Conservation (phyloP, 345 rosid genomes). For the Hibiscus mutabilis region DNA sequence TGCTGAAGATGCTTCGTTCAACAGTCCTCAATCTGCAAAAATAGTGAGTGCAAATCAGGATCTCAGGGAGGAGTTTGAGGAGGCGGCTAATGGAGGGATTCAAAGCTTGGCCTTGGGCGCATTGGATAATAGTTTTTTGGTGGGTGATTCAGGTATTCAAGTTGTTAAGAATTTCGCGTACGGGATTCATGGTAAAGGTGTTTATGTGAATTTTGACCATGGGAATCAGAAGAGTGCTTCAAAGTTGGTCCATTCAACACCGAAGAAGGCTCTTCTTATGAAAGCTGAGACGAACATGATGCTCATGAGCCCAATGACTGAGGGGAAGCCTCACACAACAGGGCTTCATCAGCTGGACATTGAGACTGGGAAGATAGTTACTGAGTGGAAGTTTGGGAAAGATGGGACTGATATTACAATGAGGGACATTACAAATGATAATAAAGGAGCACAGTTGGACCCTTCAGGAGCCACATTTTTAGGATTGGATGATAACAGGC, state of each 20-base stretch:
- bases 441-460: conserved; percentile 91
- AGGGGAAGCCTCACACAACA: conserved; percentile 53
- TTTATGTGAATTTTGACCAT: conserved; percentile 62
- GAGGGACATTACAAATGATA: conserved; percentile 89
- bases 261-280: conserved; percentile 87
- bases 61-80: conserved; percentile 87
- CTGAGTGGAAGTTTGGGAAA: conserved; percentile 91
- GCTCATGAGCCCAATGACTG: conserved; percentile 86
- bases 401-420: conserved; percentile 92
- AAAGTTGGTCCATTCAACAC: conserved; percentile 50
- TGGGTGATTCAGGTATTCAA: conserved; percentile 83
- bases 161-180: conserved; percentile 88
- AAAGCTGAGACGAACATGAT: conserved; percentile 95
- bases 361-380: conserved; percentile 84
- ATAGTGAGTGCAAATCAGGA: conserved; percentile 56
- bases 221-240: conserved; percentile 29
- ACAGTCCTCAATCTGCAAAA: conserved; percentile 59
- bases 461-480: conserved; percentile 92
- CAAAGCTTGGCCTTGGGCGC: conserved; percentile 98
- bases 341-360: conserved; percentile 97
- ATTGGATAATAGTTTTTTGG: conserved; percentile 90
- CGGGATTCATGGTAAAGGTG: conserved; percentile 95
- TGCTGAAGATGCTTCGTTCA: conserved; percentile 62
- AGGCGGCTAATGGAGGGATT: conserved; percentile 80
- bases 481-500: conserved; percentile 90